Conservation (phyloP, 495 filamentous ascomycete genomes). For the Lophiostoma macrostomum region DNA sequence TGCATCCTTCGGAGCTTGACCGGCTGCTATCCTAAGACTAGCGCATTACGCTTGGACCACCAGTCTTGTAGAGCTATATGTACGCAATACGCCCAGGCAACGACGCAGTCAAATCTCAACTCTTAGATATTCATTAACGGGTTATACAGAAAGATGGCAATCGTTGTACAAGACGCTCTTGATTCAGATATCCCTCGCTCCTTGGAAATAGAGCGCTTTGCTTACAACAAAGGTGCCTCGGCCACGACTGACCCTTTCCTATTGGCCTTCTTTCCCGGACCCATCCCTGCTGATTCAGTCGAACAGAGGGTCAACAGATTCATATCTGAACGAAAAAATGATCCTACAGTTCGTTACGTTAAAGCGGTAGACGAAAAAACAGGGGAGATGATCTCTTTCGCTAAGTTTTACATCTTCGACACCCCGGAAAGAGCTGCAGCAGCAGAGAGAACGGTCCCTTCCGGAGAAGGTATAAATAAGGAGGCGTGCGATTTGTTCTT, state of each 20-base stretch:
- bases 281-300: constrained; percentile 5
- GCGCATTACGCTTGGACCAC: no score
- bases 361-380: constrained; percentile 16
- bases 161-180: constrained; percentile 17
- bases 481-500: constrained; percentile 15
- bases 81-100: neutral
- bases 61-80: neutral
- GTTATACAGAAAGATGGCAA: neutral
- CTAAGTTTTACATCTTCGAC: constrained; percentile 17
- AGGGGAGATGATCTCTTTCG: constrained; percentile 13
- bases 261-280: constrained; percentile 7
- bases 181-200: constrained; percentile 17
- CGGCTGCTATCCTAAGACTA: no score
- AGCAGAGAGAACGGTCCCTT: neutral
- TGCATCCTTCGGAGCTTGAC: no score
- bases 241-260: neutral
- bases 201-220: constrained; percentile 8
- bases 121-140: neutral
- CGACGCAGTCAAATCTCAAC: neutral
- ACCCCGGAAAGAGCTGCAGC: neutral
- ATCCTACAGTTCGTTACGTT: neutral
- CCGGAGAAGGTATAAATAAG: constrained; percentile 7
- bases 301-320: neutral
- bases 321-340: neutral
- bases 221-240: constrained; percentile 1